Percentiles rank a stretch among this genome's conserved stretches.
These are phyloP conservation scores for Silene vulgaris DNA, from an alignment of 179 eudicot species.

Conservation along the genomic window DNA sequence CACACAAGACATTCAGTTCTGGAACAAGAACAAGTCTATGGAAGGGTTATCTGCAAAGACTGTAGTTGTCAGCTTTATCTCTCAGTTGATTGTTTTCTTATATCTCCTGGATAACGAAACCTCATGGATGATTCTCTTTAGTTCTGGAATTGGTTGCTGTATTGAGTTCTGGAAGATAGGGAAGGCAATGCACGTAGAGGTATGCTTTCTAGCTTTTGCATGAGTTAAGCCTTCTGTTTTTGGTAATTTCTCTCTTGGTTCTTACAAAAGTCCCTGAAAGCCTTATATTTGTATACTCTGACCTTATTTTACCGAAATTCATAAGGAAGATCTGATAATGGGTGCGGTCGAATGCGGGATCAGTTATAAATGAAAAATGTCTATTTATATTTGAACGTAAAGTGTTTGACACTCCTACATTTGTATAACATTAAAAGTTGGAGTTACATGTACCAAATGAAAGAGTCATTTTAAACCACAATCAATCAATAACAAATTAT, in stretches of 20 bases:
- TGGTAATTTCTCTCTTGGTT: not conserved
- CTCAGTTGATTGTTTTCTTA: constrained; percentile 84
- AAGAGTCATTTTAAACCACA: too few relatives aligned
- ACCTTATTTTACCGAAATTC: too few relatives aligned
- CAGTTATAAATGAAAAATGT: too few relatives aligned
- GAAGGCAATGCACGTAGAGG: constrained; percentile 99
- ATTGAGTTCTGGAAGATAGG: constrained; percentile 99
- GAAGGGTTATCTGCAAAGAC: constrained; percentile 96
- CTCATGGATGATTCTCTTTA: constrained; percentile 95
- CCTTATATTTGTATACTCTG: not conserved
- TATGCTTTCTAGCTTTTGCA: constrained; percentile 25
- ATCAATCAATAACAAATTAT: too few relatives aligned
- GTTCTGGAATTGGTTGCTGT: constrained; percentile 94
- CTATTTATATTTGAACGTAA: too few relatives aligned
- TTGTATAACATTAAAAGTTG: too few relatives aligned
- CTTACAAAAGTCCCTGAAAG: not conserved
- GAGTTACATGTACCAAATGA: too few relatives aligned
- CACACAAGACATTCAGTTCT: constrained; percentile 81
- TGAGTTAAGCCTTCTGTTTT: not conserved
- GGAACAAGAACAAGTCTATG: constrained; percentile 99
- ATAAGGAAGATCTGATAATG: too few relatives aligned
- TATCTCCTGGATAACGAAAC: constrained; percentile 94
- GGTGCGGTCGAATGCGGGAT: too few relatives aligned
- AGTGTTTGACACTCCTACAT: too few relatives aligned
- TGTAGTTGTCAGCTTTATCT: constrained; percentile 79